A percentile compares a stretch with the other conserved stretches of the same genome.
phyloP scores from a whole-genome alignment of 352 stramenopile species.

The Phytophthora crassamura region DNA sequence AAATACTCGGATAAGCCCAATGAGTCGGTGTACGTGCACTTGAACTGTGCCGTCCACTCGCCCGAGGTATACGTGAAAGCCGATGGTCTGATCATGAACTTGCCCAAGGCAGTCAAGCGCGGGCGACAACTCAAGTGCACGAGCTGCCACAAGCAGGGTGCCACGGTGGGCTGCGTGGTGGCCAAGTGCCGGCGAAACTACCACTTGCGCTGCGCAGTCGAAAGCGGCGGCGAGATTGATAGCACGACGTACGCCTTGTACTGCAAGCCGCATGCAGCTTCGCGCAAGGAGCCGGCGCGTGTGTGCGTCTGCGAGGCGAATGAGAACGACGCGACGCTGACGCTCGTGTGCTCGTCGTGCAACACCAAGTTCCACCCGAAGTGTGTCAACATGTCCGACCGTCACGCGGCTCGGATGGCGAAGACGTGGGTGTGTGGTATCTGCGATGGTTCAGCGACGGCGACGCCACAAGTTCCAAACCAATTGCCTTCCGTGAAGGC shows the following conservation, averaged over 20 bases:
- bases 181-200: constrained; percentile 82
- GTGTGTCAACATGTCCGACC: constrained; percentile 83
- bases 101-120: constrained; percentile 78
- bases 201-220: constrained; percentile 79
- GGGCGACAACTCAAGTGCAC: constrained; percentile 81
- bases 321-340: constrained; percentile 51
- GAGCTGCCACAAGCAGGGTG: constrained; percentile 67
- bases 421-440: constrained; percentile 52
- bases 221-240: constrained; percentile 77
- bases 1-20: constrained; percentile 73
- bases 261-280: constrained; percentile 68
- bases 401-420: constrained; percentile 58
- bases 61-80: constrained; percentile 85
- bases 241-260: constrained; percentile 76
- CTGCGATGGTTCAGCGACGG: constrained; percentile 34
- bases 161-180: constrained; percentile 81
- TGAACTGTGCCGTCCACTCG: constrained; percentile 86
- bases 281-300: constrained; percentile 45
- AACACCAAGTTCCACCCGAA: constrained; percentile 77
- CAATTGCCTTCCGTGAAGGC: constrained; percentile 9
- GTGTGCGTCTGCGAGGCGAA: constrained; percentile 55
- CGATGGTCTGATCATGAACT: constrained; percentile 83
- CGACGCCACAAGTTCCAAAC: constrained; percentile 24
- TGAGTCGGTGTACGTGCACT: constrained; percentile 78
- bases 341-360: constrained; percentile 71